phyloP scores from a whole-genome alignment of 2,329 filamentous ascomycete species.

The Apiospora arundinis region DNA sequence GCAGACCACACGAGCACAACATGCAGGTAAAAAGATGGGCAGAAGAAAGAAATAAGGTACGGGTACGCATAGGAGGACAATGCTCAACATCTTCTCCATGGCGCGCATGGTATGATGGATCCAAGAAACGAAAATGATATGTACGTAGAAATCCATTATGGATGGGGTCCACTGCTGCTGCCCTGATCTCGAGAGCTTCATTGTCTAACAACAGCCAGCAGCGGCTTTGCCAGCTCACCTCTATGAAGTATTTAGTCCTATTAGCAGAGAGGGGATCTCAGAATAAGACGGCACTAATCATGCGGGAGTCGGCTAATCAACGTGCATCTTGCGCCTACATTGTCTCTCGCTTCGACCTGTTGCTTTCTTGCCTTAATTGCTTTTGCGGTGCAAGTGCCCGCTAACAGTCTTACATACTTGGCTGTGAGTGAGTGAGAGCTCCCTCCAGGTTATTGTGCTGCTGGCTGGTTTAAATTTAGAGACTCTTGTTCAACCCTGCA shows the following conservation, averaged over 20 bases:
- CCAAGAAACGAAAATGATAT: background rate
- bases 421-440: background rate
- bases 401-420: constrained; percentile 9
- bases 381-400: constrained; percentile 20
- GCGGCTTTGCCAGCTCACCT: constrained; percentile 1
- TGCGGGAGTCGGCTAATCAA: constrained; percentile 15
- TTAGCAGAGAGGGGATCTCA: background rate
- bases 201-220: background rate
- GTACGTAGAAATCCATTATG: background rate
- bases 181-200: constrained; percentile 17
- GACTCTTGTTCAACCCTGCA: constrained; percentile 13
- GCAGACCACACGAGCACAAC: background rate
- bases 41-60: constrained; percentile 14
- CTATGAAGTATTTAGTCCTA: too few relatives aligned
- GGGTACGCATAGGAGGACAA: constrained; percentile 14
- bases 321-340: constrained; percentile 16
- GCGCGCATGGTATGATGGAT: background rate
- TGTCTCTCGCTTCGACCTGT: constrained; percentile 20
- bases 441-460: constrained; percentile 3
- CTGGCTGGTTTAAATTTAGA: constrained; percentile 13
- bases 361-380: constrained; percentile 16
- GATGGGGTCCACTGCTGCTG: background rate
- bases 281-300: constrained; percentile 13
- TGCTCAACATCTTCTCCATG: constrained; percentile 7
- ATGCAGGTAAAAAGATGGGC: constrained; percentile 3